Conservation (phyloP, 2,329 filamentous ascomycete species). For the Triangularia setosa region DNA sequence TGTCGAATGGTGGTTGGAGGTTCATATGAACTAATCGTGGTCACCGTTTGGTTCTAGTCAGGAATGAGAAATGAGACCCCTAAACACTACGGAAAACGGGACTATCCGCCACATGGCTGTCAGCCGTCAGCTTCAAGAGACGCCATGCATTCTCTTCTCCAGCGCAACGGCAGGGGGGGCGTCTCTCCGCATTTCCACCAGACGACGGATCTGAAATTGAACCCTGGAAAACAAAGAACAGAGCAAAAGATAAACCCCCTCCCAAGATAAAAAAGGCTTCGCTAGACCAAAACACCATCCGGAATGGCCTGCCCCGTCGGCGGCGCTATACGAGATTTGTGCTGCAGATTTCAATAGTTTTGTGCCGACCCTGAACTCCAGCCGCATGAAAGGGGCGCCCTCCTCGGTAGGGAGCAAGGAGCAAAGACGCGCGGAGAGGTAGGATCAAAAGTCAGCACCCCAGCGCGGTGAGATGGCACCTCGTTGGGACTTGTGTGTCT, state of each 20-base stretch:
- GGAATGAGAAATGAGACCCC: not conserved
- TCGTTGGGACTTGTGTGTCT: too few relatives aligned
- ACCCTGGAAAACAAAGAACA: not conserved
- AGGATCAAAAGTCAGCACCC: not conserved
- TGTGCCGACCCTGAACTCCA: constrained; percentile 3
- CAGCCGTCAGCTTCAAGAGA: not conserved
- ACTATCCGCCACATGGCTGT: not conserved
- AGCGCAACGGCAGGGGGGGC: not conserved
- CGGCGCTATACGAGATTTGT: not conserved
- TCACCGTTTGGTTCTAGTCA: not conserved
- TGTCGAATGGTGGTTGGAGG: not conserved
- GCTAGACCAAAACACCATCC: not conserved
- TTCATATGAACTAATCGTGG: not conserved
- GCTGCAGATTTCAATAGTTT: constrained; percentile 5
- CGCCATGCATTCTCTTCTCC: not conserved
- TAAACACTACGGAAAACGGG: not conserved
- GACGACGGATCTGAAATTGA: not conserved
- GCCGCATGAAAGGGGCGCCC: not conserved
- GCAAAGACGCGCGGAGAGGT: not conserved
- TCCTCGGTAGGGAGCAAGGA: not conserved
- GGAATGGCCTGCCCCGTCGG: not conserved
- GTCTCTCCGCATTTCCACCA: not conserved
- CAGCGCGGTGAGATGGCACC: not conserved
- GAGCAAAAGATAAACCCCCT: too few relatives aligned
- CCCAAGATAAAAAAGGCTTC: not conserved